Evolutionary conservation across 2,329 filamentous ascomycete genomes (phyloP).

Genomic region (Hyphodiscus sp.): DNA sequence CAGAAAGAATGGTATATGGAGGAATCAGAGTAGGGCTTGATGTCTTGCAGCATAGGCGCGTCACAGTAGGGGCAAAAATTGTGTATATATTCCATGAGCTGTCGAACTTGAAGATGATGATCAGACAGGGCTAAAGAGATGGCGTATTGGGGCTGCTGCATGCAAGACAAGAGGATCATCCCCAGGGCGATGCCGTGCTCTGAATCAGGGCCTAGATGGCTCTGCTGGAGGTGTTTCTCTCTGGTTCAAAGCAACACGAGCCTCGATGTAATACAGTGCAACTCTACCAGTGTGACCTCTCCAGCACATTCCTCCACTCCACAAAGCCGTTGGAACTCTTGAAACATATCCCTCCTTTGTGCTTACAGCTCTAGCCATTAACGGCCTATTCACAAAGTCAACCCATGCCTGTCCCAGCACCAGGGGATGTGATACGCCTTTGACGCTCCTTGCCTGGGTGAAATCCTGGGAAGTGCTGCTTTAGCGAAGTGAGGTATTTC

Average conservation of each 20-base stretch:
- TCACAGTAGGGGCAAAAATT: no score
- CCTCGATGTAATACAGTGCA: no score
- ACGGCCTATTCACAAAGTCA: no score
- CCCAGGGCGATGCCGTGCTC: background rate
- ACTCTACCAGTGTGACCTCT: no score
- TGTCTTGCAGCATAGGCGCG: no score
- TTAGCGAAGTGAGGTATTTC: slow-evolving; percentile 6
- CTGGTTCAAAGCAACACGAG: background rate
- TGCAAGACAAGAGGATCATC: background rate
- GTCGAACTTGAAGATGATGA: background rate
- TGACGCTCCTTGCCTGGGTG: slow-evolving; percentile 2
- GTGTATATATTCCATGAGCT: background rate
- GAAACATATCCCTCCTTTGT: background rate
- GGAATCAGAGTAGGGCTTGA: no score
- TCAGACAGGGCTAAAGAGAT: background rate
- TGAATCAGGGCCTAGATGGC: background rate
- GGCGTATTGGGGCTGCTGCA: background rate
- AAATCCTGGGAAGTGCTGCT: slow-evolving; percentile 4
- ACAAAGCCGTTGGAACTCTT: background rate
- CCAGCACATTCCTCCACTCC: background rate
- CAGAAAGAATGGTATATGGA: no score
- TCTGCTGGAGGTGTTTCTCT: background rate
- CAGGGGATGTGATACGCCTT: slow-evolving; percentile 16
- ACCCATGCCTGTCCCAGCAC: slow-evolving; percentile 4
- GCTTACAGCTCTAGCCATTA: slow-evolving; percentile 4